Conservation (phyloP, 2,329 filamentous ascomycete genomes). For the Fusarium siculi region DNA sequence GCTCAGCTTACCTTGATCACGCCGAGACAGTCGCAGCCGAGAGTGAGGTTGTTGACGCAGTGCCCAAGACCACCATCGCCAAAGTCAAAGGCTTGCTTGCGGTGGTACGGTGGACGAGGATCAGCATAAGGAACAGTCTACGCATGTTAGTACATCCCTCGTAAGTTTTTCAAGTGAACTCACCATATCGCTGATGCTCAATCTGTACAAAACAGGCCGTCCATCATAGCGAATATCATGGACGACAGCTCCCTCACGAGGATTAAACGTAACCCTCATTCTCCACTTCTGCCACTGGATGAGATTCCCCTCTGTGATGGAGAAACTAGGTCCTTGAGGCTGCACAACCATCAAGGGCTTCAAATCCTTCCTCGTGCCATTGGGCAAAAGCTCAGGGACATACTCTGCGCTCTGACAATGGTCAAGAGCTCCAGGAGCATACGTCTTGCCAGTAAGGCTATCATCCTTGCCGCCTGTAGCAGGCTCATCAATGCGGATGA, state of each 20-base stretch:
- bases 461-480: slow-evolving; percentile 49
- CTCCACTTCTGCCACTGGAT: slow-evolving; percentile 73
- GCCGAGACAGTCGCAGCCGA: slow-evolving; percentile 76
- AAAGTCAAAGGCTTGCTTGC: slow-evolving; percentile 77
- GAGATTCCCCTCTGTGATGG: slow-evolving; percentile 55
- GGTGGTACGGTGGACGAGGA: slow-evolving; percentile 68
- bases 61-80: slow-evolving; percentile 74
- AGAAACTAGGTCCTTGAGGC: slow-evolving; percentile 52
- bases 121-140: slow-evolving; percentile 71
- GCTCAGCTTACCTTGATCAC: slow-evolving; percentile 57
- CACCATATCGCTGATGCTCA: slow-evolving; percentile 76
- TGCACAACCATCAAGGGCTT: slow-evolving; percentile 66
- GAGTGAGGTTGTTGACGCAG: slow-evolving; percentile 71
- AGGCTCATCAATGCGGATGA: slow-evolving; percentile 49
- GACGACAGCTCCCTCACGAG: slow-evolving; percentile 74
- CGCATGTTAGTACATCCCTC: not conserved
- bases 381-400: slow-evolving; percentile 54
- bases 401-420: slow-evolving; percentile 52
- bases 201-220: slow-evolving; percentile 71
- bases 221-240: slow-evolving; percentile 76
- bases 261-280: slow-evolving; percentile 75
- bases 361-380: slow-evolving; percentile 58
- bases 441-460: slow-evolving; percentile 29
- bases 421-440: slow-evolving; percentile 39
- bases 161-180: not conserved